Evolutionary conservation across 108 stramenopile genomes (phyloP).

Genomic region (Mediolabrus comicus): DNA sequence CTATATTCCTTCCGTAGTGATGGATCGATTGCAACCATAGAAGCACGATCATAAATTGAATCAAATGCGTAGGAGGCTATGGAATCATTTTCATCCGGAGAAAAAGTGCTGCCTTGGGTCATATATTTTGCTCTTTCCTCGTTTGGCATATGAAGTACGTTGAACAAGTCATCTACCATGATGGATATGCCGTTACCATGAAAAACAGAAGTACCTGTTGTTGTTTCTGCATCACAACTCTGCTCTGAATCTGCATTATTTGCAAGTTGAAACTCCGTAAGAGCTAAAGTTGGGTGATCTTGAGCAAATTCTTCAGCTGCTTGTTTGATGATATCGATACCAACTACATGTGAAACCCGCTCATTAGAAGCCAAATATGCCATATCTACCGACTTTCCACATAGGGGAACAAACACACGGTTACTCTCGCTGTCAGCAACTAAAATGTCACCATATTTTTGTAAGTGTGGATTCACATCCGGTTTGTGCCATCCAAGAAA

Average conservation of each 20-base stretch:
- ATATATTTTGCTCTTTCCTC: conserved; percentile 16
- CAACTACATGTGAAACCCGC: conserved; percentile 54
- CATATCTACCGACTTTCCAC: conserved; percentile 87
- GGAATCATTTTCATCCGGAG: not conserved
- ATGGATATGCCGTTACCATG: conserved; percentile 57
- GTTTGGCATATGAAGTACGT: conserved; percentile 34
- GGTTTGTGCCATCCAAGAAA: conserved; percentile 34
- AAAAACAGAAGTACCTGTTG: conserved; percentile 22
- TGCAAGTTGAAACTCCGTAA: conserved; percentile 17
- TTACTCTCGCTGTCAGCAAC: conserved; percentile 3
- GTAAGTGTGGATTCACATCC: conserved; percentile 29
- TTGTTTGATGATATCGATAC: conserved; percentile 71
- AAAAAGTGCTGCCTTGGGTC: not conserved
- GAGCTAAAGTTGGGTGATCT: conserved; percentile 61
- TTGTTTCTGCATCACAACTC: not conserved
- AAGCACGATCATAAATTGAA: conserved; percentile 74
- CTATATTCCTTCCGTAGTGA: conserved; percentile 56
- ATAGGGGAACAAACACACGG: conserved; percentile 78
- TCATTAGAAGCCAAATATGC: conserved; percentile 56
- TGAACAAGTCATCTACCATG: conserved; percentile 71
- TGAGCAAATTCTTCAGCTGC: conserved; percentile 71
- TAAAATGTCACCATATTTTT: conserved; percentile 20
- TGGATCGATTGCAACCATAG: conserved; percentile 82
- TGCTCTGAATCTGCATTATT: too few relatives aligned
- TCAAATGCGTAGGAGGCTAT: conserved; percentile 50